These are phyloP conservation scores for Ottelia alismoides DNA, from an alignment of 106 monocot species.

Conservation along the genomic window DNA sequence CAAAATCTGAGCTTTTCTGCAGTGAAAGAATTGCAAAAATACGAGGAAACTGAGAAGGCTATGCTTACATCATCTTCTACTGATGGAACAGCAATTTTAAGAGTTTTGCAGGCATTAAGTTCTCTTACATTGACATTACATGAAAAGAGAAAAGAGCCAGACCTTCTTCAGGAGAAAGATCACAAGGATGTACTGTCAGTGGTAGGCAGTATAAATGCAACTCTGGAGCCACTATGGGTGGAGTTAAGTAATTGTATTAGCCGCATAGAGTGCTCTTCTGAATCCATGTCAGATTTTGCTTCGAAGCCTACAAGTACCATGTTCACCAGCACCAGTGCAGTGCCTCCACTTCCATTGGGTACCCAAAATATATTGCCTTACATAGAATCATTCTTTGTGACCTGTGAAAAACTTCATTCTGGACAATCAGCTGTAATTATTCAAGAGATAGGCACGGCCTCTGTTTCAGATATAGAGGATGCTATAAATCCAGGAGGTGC, in stretches of 20 bases:
- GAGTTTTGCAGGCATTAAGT: constrained; percentile 86
- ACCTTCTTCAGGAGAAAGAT: constrained; percentile 42
- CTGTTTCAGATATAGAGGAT: constrained; percentile 47
- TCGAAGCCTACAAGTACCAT: constrained; percentile 18
- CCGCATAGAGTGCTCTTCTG: constrained; percentile 78
- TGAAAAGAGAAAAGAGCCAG: constrained; percentile 56
- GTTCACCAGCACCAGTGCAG: constrained; percentile 24
- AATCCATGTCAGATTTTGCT: constrained; percentile 36
- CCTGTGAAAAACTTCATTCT: constrained; percentile 77
- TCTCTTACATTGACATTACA: constrained; percentile 65
- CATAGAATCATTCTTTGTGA: constrained; percentile 96
- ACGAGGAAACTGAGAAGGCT: constrained; percentile 71
- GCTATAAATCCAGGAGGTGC: constrained; percentile 30
- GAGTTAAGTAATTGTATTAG: constrained; percentile 87
- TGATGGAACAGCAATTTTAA: constrained; percentile 78
- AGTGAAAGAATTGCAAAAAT: constrained; percentile 56
- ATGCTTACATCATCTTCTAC: constrained; percentile 62
- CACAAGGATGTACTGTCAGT: constrained; percentile 52
- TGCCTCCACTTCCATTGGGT: constrained; percentile 75
- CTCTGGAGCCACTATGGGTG: constrained; percentile 79
- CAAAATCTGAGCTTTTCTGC: constrained; percentile 55
- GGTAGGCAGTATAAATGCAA: constrained; percentile 59
- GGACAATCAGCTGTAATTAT: constrained; percentile 27
- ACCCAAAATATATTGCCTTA: constrained; percentile 90
- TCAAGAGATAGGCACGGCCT: constrained; percentile 27